Evolutionary conservation across 2,329 filamentous ascomycete genomes (phyloP).

Genomic region (Pyrenochaeta sp.): DNA sequence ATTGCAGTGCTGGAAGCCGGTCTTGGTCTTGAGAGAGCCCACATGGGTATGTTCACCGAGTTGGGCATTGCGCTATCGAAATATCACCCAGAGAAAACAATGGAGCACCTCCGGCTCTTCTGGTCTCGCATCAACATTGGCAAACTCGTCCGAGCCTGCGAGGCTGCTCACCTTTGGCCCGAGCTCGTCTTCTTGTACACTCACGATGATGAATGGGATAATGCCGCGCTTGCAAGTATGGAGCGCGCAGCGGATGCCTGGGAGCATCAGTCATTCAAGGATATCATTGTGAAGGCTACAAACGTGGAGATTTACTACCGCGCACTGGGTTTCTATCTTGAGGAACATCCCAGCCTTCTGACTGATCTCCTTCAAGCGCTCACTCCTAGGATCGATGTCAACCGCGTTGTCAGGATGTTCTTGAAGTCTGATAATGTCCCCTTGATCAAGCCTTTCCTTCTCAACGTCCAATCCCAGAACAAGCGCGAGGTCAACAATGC

Average conservation of each 20-base stretch:
- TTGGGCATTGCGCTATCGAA: constrained; percentile 90
- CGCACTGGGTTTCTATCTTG: constrained; percentile 93
- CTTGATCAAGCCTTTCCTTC: constrained; percentile 96
- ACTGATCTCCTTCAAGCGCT: constrained; percentile 94
- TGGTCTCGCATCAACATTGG: constrained; percentile 98
- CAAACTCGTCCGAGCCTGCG: constrained; percentile 91
- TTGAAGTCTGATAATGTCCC: constrained; percentile 98
- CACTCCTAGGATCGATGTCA: constrained; percentile 94
- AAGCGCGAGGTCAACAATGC: constrained; percentile 98
- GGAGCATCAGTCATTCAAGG: constrained; percentile 99
- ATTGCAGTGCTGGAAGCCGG: constrained; percentile 94
- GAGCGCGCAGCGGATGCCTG: constrained; percentile 96
- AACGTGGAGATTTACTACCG: constrained; percentile 99
- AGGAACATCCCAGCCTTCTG: constrained; percentile 92
- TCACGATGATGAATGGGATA: constrained; percentile 98
- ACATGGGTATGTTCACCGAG: constrained; percentile 98
- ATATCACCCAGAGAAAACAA: constrained; percentile 93
- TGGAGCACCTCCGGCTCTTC: constrained; percentile 99
- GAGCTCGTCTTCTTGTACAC: constrained; percentile 98
- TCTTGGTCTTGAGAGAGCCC: constrained; percentile 84
- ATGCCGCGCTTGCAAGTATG: constrained; percentile 96
- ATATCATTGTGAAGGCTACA: constrained; percentile 95
- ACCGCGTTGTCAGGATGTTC: constrained; percentile 99
- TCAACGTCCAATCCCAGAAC: constrained; percentile 96
- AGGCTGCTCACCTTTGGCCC: constrained; percentile 95